Percentiles rank a stretch among this genome's conserved stretches.
Evolutionary conservation across 2,329 filamentous ascomycete genomes (phyloP).

Genomic region (Aspergillus niger): DNA sequence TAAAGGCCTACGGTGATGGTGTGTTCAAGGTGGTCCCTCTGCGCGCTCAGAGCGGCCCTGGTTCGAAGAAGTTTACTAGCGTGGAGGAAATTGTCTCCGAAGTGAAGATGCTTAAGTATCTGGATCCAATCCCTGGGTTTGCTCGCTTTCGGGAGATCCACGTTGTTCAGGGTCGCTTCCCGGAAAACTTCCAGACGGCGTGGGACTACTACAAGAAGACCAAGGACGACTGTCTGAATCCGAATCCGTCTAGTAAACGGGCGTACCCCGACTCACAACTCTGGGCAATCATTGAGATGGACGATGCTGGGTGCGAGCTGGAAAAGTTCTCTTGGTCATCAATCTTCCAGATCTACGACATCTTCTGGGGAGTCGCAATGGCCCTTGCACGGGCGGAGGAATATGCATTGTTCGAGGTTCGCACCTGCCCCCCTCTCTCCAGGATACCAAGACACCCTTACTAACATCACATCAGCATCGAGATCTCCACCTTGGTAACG

Average conservation of each 20-base stretch:
- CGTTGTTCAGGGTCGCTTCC: conserved; percentile 59
- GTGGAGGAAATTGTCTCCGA: conserved; percentile 54
- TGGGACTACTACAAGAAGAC: conserved; percentile 44
- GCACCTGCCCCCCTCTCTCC: background rate
- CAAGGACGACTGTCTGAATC: conserved; percentile 54
- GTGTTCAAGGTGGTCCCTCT: conserved; percentile 55
- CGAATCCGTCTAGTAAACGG: conserved; percentile 56
- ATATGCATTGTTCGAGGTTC: conserved; percentile 59
- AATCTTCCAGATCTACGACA: conserved; percentile 58
- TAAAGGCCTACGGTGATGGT: conserved; percentile 43
- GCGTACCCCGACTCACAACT: conserved; percentile 59
- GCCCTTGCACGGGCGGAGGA: conserved; percentile 64
- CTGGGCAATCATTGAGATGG: conserved; percentile 68
- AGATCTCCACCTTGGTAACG: conserved; percentile 67
- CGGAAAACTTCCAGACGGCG: conserved; percentile 52
- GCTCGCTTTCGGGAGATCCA: conserved; percentile 62
- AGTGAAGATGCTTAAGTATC: conserved; percentile 56
- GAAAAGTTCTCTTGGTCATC: conserved; percentile 49
- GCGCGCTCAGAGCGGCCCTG: conserved; percentile 41
- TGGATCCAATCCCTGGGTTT: conserved; percentile 63
- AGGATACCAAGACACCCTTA: background rate
- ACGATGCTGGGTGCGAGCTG: conserved; percentile 63
- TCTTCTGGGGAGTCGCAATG: conserved; percentile 68
- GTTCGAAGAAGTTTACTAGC: conserved; percentile 47
- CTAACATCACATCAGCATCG: conserved; percentile 51